Evolutionary conservation across 306 rosid genomes (phyloP), one percentile per base, ranked within the genome.

Genomic region (Sophora flavescens): DNA sequence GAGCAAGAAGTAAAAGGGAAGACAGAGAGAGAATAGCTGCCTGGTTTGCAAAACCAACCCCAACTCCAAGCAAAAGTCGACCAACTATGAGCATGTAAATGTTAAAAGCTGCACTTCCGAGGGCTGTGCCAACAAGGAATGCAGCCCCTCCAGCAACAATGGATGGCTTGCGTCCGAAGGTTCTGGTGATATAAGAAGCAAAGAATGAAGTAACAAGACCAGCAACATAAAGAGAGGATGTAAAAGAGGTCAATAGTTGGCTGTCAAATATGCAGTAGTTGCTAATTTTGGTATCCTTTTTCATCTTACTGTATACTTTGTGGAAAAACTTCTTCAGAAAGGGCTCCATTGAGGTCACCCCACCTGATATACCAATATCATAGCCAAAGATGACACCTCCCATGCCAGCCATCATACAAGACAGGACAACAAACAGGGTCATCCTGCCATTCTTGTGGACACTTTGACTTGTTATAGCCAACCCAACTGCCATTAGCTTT

Each of bases 41-140:
- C 91, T 91, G 97, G 75, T 89, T 91, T 53, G 90, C 85, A 72
- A 91, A 91, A 54, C 94, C 97, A 56, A 91, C 94, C 6, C 97
- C 97, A 18, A 91, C 89, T 39, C 97, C 97, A 6, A 89, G 93
- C 84, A 91, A 48, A 28, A 91, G 62, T 5, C 94, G 86, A 39
- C 97, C 97, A 30, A 89, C 28, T 9, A 89, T 86, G 63, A 91
- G 87, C 97, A 91, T 88, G 81, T 84, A 88, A 35, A 91, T 72
- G 44, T 89, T 88, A 15, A 83, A 28, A 38, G 97, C 94, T 3
- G 93, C 88, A 9, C 86, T 92, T 2, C 90, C 93, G 15, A 91
- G 60, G 8, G 90, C 93, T 0, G 97, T 62, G 15, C 97, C 97
- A 0, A 77, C 90, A 0, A 91, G 92, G 47, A 89, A 91, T 1